These are phyloP conservation scores for Rhodosporidiobolus sp. DNA, from an alignment of 768 basidiomycete genomes.

Conservation along the genomic window DNA sequence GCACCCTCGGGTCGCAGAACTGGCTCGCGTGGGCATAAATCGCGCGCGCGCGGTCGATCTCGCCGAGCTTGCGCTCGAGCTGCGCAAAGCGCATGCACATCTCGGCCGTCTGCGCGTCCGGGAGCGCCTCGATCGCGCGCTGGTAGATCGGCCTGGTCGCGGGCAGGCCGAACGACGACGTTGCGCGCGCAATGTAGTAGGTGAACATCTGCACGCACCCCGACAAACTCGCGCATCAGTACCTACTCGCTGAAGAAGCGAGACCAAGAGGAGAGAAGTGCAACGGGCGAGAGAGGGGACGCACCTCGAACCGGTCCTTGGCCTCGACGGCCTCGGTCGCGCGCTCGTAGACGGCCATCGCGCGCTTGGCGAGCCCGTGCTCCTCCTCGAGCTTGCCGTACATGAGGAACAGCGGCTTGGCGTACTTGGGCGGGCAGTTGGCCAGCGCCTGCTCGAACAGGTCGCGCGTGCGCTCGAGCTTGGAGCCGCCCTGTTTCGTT, in stretches of 20 bases:
- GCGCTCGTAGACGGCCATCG: constrained; percentile 93
- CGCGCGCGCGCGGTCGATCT: constrained; percentile 94
- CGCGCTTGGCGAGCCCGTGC: constrained; percentile 86
- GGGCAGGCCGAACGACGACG: constrained; percentile 90
- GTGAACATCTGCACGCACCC: constrained; percentile 71
- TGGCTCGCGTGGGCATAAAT: constrained; percentile 97
- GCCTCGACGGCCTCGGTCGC: constrained; percentile 81
- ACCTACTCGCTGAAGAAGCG: background rate
- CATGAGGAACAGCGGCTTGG: constrained; percentile 92
- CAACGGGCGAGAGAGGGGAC: constrained; percentile 34
- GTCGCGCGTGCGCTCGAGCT: constrained; percentile 92
- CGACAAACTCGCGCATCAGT: too few relatives aligned
- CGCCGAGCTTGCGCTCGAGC: constrained; percentile 94
- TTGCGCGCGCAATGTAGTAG: constrained; percentile 95
- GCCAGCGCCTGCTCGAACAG: constrained; percentile 96
- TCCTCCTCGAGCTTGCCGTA: constrained; percentile 96
- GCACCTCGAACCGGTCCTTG: constrained; percentile 90
- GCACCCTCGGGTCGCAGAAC: constrained; percentile 90
- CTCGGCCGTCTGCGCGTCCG: constrained; percentile 89
- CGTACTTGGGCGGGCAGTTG: constrained; percentile 90
- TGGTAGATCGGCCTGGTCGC: constrained; percentile 96
- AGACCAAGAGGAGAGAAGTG: background rate
- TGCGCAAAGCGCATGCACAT: constrained; percentile 96
- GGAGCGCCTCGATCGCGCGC: constrained; percentile 84
- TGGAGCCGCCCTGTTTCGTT: constrained; percentile 70